These are phyloP conservation scores for Fusarium robinianum DNA, from an alignment of 2,329 filamentous ascomycete genomes.

Conservation along the genomic window DNA sequence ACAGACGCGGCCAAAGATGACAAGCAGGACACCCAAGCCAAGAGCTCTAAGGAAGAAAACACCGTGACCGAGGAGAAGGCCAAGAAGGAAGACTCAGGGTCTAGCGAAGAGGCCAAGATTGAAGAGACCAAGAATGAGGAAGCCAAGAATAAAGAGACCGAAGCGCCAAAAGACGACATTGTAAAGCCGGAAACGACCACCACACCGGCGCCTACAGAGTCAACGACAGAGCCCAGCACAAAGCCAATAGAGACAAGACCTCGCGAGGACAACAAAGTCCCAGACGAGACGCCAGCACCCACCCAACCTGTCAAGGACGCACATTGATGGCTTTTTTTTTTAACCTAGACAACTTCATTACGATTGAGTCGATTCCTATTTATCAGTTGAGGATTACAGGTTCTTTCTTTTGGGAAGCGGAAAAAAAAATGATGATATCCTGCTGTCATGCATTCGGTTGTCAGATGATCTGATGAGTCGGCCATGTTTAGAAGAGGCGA, in stretches of 20 bases:
- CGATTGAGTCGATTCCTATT: too few species aligned
- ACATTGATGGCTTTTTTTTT: constrained; percentile 1
- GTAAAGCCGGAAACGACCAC: constrained; percentile 2
- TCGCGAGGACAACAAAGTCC: background rate
- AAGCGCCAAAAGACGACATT: background rate
- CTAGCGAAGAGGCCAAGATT: background rate
- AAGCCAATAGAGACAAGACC: constrained; percentile 1
- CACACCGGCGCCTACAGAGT: background rate
- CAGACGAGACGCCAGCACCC: background rate
- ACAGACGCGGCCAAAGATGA: background rate
- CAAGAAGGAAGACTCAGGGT: background rate
- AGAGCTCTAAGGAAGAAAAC: background rate
- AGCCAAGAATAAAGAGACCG: background rate
- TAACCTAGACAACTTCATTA: too few species aligned
- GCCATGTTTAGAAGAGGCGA: constrained; percentile 21
- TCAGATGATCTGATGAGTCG: constrained; percentile 25
- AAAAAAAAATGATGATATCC: constrained; percentile 7
- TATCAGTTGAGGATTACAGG: too few species aligned
- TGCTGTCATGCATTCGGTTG: constrained; percentile 12
- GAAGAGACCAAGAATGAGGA: background rate
- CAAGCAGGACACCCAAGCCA: background rate
- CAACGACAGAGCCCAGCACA: background rate
- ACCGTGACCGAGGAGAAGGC: background rate
- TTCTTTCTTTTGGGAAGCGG: too few species aligned
- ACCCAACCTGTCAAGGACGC: constrained; percentile 2